Evolutionary conservation across 1,284 basidiomycete species (phyloP), one percentile per base, ranked within the genome.

Genomic region (Polyporus tsugae): DNA sequence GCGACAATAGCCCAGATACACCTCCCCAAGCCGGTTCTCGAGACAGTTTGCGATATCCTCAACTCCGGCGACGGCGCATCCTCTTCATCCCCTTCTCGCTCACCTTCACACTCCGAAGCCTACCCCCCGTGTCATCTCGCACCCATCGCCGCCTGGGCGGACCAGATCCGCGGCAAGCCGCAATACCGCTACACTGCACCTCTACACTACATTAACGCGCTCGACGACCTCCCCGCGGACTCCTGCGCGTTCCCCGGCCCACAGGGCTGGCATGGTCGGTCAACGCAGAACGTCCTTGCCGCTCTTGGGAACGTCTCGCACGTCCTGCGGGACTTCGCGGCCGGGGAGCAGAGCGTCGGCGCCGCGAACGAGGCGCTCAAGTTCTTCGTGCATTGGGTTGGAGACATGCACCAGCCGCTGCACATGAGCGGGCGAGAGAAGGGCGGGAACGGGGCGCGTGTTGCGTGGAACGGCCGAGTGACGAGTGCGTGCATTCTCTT

Each of bases 1-100:
- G 96, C 95, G 1, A 96, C 95, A 6, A 95, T 98, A 67, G 96
- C 96, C 0, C 94, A 98, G 79, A 94, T 96, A 65, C 90, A 97
- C 78, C 86, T 98, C 4, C 89, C 95, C 76, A 94, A 94, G 0
- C 83, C 83, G 2, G 91, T 93, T 1, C 85, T 91, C 64, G 85
- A 89, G 9, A 84, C 85, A 57, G 83, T 98, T 63, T 96, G 94
- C 75, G 79, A 83, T 49, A 85, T 93, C 70, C 89, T 97, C 71
- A 88, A 89, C 67, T 83, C 86, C 62, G 79, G 82, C 4, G 76
- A 80, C 58, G n/a, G 25, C 39, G 58, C 36, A 13, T 7, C 58
- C n/a, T 25, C 58, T 13, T 11, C n/a, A 36, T 39, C 36, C n/a
- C 6, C 55, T 7, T 59, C 66, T 80, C 62, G 78, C 19, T 68